Evolutionary conservation across 768 basidiomycete species (phyloP).

Genomic region (Lyophyllum atratum): DNA sequence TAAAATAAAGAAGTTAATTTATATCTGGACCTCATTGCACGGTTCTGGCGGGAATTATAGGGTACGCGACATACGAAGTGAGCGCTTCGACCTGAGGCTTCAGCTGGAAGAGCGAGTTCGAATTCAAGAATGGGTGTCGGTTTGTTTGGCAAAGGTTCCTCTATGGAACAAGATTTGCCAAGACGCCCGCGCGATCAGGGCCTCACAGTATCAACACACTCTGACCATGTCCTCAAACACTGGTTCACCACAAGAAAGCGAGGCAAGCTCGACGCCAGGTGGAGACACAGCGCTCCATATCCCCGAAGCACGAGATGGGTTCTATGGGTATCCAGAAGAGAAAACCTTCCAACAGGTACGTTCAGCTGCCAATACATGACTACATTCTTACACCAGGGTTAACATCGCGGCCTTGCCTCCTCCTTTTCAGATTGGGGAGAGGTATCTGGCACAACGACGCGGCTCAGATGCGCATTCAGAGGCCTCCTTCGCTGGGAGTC

Average conservation of each 20-base stretch:
- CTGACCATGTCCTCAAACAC: background rate
- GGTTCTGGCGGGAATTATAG: too few relatives aligned
- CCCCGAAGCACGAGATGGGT: slow-evolving; percentile 66
- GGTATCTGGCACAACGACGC: slow-evolving; percentile 65
- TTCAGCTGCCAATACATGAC: slow-evolving; percentile 14
- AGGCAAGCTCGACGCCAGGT: background rate
- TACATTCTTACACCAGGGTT: background rate
- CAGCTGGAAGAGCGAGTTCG: too few relatives aligned
- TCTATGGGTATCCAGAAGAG: slow-evolving; percentile 81
- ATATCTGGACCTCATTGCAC: too few relatives aligned
- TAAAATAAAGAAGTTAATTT: too few relatives aligned
- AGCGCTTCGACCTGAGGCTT: too few relatives aligned
- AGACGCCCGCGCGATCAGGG: too few relatives aligned
- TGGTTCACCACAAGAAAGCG: background rate
- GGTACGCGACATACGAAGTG: too few relatives aligned
- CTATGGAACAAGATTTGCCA: too few relatives aligned
- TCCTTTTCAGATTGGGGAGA: slow-evolving; percentile 67
- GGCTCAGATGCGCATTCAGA: slow-evolving; percentile 56
- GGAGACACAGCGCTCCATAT: slow-evolving; percentile 23
- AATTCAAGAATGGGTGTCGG: too few relatives aligned
- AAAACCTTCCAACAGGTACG: slow-evolving; percentile 73
- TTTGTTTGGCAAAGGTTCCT: too few relatives aligned
- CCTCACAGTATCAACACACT: too few relatives aligned
- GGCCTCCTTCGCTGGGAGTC: slow-evolving; percentile 38
- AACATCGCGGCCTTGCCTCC: background rate